These are phyloP conservation scores for Cryptosporidium viatorum DNA, from an alignment of 169 alveolate genomes.

Conservation along the genomic window DNA sequence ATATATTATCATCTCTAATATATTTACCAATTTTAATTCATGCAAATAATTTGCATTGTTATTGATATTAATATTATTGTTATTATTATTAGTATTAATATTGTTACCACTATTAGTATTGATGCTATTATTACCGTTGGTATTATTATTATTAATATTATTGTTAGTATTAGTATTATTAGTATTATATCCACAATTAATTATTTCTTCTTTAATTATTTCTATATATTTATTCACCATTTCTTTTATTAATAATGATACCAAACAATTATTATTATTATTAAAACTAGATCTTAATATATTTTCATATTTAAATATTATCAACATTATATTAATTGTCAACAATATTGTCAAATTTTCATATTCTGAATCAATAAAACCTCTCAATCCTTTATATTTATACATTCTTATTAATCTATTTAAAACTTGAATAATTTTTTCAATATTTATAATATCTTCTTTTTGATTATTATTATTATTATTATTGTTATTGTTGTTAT, in stretches of 20 bases:
- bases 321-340: constrained; percentile 57
- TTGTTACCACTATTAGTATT: no score
- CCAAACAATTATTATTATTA: constrained; percentile 31
- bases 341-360: constrained; percentile 40
- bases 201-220: background rate
- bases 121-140: background rate
- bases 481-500: no score
- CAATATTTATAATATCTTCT: background rate
- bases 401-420: constrained; percentile 19
- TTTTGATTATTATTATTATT: background rate
- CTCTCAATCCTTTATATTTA: constrained; percentile 19
- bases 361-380: constrained; percentile 22
- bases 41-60: background rate
- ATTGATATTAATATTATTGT: background rate
- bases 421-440: background rate
- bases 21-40: background rate
- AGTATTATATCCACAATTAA: constrained; percentile 12
- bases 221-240: constrained; percentile 14
- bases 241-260: constrained; percentile 71
- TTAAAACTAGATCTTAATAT: constrained; percentile 43
- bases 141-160: background rate
- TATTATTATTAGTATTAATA: background rate
- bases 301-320: constrained; percentile 62
- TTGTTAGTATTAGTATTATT: background rate
- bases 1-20: constrained; percentile 23